Evolutionary conservation across 148 eudicot genomes (phyloP).

Genomic region (Nepenthes gracilis): DNA sequence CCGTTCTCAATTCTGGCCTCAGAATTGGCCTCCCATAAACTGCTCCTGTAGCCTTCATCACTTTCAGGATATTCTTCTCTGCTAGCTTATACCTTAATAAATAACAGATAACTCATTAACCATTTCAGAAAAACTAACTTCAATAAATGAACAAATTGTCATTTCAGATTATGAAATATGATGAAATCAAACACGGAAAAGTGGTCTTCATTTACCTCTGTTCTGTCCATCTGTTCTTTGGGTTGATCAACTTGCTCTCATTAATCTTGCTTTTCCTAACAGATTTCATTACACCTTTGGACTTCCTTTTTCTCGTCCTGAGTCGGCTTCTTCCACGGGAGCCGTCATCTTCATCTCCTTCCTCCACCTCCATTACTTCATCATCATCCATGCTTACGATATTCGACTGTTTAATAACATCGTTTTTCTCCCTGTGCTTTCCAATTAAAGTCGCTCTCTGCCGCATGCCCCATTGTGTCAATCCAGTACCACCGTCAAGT

Average conservation of each 20-base stretch:
- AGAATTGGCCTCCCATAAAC: constrained; percentile 49
- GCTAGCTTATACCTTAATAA: constrained; percentile 64
- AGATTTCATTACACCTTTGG: background rate
- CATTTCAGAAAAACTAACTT: background rate
- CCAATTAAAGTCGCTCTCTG: background rate
- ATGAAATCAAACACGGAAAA: background rate
- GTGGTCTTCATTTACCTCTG: constrained; percentile 35
- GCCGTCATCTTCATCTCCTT: constrained; percentile 10
- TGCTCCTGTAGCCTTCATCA: constrained; percentile 74
- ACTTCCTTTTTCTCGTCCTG: constrained; percentile 17
- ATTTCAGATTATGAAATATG: background rate
- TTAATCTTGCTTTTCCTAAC: background rate
- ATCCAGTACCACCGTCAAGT: background rate
- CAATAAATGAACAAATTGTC: background rate
- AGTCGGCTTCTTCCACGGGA: constrained; percentile 2
- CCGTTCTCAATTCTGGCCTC: constrained; percentile 62
- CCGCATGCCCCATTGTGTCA: background rate
- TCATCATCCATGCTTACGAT: constrained; percentile 7
- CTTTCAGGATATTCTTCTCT: constrained; percentile 53
- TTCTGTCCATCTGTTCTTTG: constrained; percentile 65
- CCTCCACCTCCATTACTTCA: constrained; percentile 12
- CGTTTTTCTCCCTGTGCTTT: constrained; percentile 1
- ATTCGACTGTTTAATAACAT: background rate
- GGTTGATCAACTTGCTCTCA: constrained; percentile 7
- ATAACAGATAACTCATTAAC: background rate